Percentiles rank a stretch among this genome's conserved stretches.
Conservation (phyloP, 148 eudicot species). For the Agrostemma githago region DNA sequence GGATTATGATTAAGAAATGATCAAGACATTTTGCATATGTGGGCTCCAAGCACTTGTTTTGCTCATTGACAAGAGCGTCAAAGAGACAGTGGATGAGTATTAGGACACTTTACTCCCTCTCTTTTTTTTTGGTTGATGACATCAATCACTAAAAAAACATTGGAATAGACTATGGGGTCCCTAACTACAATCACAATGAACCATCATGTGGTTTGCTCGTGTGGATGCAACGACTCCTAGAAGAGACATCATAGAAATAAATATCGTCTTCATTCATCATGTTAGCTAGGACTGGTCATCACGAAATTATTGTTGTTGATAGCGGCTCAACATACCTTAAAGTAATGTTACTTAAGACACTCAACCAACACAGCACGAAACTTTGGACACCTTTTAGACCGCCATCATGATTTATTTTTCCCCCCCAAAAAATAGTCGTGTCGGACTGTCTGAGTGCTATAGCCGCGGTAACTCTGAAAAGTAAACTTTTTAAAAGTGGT, state of each 20-base stretch:
- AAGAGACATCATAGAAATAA: slow-evolving; percentile 8
- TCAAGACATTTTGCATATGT: slow-evolving; percentile 18
- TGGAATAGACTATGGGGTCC: slow-evolving; percentile 14
- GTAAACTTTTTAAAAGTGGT: too few species aligned
- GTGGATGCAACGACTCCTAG: slow-evolving; percentile 8
- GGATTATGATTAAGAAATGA: slow-evolving; percentile 20
- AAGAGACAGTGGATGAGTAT: slow-evolving; percentile 17
- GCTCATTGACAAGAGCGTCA: slow-evolving; percentile 24
- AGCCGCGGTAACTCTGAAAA: background rate
- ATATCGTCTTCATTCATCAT: background rate
- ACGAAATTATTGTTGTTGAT: background rate
- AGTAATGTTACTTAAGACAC: background rate
- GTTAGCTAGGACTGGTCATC: background rate
- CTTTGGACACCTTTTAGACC: too few species aligned
- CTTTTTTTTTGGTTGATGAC: slow-evolving; percentile 11
- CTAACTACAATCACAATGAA: slow-evolving; percentile 6
- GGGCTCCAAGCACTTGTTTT: slow-evolving; percentile 27
- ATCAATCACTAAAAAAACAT: slow-evolving; percentile 11
- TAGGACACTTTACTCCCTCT: slow-evolving; percentile 23
- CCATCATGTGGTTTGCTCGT: slow-evolving; percentile 17
- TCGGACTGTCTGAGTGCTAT: background rate
- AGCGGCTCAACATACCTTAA: background rate
- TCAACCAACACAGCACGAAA: too few species aligned
- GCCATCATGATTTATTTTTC: too few species aligned
- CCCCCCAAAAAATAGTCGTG: too few species aligned